A percentile compares a stretch with the other conserved stretches of the same genome.
Conservation (phyloP, 495 filamentous ascomycete genomes). For the Beverwykella pulmonaria region DNA sequence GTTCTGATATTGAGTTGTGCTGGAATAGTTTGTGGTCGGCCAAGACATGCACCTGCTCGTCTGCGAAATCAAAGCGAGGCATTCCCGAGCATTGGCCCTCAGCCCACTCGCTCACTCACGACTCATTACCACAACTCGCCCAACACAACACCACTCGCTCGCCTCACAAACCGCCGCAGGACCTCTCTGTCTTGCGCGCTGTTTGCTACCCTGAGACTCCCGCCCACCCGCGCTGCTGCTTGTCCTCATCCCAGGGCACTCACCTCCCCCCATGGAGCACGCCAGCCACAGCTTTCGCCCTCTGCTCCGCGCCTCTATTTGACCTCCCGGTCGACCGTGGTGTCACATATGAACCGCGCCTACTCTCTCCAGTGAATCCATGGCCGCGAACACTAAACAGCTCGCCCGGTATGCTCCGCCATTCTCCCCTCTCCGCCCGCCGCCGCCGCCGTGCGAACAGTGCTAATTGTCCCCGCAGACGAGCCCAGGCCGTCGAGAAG, state of each 20-base stretch:
- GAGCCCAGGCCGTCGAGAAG: slow-evolving; percentile 26
- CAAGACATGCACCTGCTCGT: no score
- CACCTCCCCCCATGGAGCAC: slow-evolving; percentile 46
- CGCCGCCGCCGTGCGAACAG: not conserved
- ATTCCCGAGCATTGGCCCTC: slow-evolving; percentile 13
- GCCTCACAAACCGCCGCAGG: not conserved
- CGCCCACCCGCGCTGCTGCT: slow-evolving; percentile 18
- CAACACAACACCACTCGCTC: not conserved
- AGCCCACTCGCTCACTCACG: not conserved
- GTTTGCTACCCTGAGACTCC: slow-evolving; percentile 23
- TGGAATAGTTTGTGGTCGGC: no score
- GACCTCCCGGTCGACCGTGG: slow-evolving; percentile 59
- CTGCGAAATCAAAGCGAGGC: not conserved
- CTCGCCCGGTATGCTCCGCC: slow-evolving; percentile 31
- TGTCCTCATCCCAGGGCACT: slow-evolving; percentile 32
- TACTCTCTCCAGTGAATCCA: slow-evolving; percentile 41
- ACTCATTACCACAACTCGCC: not conserved
- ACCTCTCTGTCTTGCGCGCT: slow-evolving; percentile 6
- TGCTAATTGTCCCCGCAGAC: slow-evolving; percentile 24
- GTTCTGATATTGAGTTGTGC: no score
- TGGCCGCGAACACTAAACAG: slow-evolving; percentile 49
- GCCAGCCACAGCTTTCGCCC: slow-evolving; percentile 37
- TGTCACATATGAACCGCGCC: slow-evolving; percentile 47
- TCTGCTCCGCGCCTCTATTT: slow-evolving; percentile 55
- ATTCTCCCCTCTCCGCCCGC: not conserved